Percentiles rank a stretch among this genome's conserved stretches.
Evolutionary conservation across 2,329 filamentous ascomycete genomes (phyloP).

Genomic region (Colletotrichum orchidophilum): DNA sequence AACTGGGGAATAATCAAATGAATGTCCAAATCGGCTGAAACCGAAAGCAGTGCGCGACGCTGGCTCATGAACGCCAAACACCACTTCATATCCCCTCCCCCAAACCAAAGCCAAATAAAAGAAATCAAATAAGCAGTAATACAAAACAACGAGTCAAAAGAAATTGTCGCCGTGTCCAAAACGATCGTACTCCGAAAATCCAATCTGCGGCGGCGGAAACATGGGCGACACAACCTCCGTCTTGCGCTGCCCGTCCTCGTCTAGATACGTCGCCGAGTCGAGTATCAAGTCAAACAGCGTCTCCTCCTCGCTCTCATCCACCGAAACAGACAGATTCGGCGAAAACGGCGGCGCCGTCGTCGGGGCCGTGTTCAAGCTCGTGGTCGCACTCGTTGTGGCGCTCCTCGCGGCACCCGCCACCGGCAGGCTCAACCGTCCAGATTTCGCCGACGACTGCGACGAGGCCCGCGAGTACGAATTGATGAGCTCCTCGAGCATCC

Average conservation of each 20-base stretch:
- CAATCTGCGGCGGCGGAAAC: conserved; percentile 12
- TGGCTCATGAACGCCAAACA: not conserved
- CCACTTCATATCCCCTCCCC: not conserved
- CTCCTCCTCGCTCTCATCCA: conserved; percentile 30
- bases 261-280: conserved; percentile 23
- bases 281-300: conserved; percentile 28
- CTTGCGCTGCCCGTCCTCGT: conserved; percentile 20
- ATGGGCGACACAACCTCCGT: conserved; percentile 4
- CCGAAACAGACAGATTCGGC: not conserved
- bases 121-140: not conserved
- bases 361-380: not conserved
- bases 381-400: not conserved
- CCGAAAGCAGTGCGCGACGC: not conserved
- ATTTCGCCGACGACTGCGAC: conserved; percentile 11
- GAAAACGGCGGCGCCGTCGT: not conserved
- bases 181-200: not conserved
- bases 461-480: conserved; percentile 29
- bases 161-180: conserved; percentile 6
- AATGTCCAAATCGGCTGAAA: not conserved
- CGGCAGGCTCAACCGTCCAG: not conserved
- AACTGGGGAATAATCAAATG: not conserved
- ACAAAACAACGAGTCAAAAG: not conserved
- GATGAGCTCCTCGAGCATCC: conserved; percentile 30
- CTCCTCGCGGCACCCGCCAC: not conserved
- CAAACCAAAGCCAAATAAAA: not conserved